Evolutionary conservation across 164 flowering plant genomes (phyloP).

Genomic region (Tetrastigma voinierianum): DNA sequence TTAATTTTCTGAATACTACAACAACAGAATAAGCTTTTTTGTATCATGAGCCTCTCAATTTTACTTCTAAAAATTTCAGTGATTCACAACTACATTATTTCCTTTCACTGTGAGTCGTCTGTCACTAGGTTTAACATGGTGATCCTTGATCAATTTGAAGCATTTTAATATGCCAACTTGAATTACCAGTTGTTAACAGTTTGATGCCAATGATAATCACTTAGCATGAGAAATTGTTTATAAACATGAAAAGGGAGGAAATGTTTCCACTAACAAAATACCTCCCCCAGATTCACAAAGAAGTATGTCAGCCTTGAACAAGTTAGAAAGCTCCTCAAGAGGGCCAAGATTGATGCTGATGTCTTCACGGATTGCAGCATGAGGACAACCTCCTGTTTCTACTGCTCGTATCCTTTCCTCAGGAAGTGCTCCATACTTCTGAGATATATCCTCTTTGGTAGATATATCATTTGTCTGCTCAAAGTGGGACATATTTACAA

Average conservation of each 20-base stretch:
- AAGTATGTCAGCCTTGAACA: slow-evolving; percentile 82
- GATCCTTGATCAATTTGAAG: no score
- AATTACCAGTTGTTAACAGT: no score
- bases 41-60: no score
- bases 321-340: slow-evolving; percentile 90
- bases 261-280: slow-evolving; percentile 18
- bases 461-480: slow-evolving; percentile 98
- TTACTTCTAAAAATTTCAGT: no score
- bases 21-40: no score
- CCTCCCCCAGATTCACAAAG: slow-evolving; percentile 99
- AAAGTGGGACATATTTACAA: neutral
- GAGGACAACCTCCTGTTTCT: slow-evolving; percentile 99
- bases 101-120: no score
- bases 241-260: neutral
- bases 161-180: no score
- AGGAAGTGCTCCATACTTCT: slow-evolving; percentile 91
- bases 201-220: neutral
- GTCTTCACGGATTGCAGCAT: slow-evolving; percentile 98
- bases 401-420: slow-evolving; percentile 98
- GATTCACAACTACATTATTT: no score
- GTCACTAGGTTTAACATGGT: no score
- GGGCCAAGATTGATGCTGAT: slow-evolving; percentile 98
- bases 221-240: neutral
- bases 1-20: no score
- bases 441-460: slow-evolving; percentile 96